These are phyloP conservation scores for Neodidymelliopsis sp. DNA, from an alignment of 2,329 filamentous ascomycete genomes.

Conservation along the genomic window DNA sequence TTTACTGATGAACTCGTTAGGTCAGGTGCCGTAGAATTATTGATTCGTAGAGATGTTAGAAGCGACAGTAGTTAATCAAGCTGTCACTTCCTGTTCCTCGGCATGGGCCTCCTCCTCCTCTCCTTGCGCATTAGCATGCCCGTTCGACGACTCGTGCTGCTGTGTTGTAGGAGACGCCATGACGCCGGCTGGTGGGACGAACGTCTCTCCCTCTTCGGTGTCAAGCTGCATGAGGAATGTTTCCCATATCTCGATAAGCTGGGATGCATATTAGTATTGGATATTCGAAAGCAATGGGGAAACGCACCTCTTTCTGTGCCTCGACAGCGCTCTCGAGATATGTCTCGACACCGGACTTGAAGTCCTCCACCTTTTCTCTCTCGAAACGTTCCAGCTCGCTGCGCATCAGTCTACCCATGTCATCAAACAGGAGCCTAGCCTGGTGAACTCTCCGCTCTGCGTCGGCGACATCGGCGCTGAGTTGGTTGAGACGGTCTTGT, in stretches of 20 bases:
- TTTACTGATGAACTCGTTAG: neutral
- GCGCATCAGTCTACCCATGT: constrained; percentile 95
- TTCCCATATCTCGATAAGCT: constrained; percentile 92
- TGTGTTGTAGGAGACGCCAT: constrained; percentile 40
- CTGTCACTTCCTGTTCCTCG: constrained; percentile 11
- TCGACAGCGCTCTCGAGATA: constrained; percentile 97
- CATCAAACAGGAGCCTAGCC: constrained; percentile 87
- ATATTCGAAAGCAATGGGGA: neutral
- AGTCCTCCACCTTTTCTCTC: constrained; percentile 97
- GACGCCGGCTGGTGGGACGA: constrained; percentile 49
- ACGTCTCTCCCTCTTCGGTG: constrained; percentile 76
- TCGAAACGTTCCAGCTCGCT: constrained; percentile 93
- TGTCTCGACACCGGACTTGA: constrained; percentile 97
- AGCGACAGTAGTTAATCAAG: constrained; percentile 6
- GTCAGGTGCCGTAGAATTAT: constrained; percentile 1
- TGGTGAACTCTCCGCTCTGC: constrained; percentile 93
- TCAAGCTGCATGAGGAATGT: constrained; percentile 97
- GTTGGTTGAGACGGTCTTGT: constrained; percentile 91
- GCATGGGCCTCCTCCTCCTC: constrained; percentile 3
- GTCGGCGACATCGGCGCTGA: constrained; percentile 92
- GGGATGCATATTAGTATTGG: constrained; percentile 21
- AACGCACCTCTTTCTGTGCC: constrained; percentile 92
- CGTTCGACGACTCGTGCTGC: constrained; percentile 20
- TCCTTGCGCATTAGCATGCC: constrained; percentile 19
- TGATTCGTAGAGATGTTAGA: neutral